Base-by-base conservation (phyloP, 768 basidiomycete genomes). In the Boletus pseudo-olivaceus region DNA sequence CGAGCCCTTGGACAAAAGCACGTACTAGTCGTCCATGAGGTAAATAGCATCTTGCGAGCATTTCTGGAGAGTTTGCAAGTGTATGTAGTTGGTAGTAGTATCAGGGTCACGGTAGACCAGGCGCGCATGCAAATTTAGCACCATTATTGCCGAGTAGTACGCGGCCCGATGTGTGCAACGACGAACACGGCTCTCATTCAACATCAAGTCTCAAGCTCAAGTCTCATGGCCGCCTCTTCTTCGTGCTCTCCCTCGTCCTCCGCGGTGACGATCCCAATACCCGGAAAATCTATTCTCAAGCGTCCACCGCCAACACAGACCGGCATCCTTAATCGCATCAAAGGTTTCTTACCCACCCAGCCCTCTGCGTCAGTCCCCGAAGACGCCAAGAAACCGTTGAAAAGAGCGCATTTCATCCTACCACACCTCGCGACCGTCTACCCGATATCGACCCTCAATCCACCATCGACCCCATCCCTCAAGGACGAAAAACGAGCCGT, bases 321-420 rank as follows among this genome's bases (percentile, higher is more conserved):
- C 11, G 82, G 85, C 10, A 79, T 92, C 51, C 82, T 92, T 68
- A 84, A 83, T 20, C 83, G 88, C 51, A 78, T 91, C 65, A 85
- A 84, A 41, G 82, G 84, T 54, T 85, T 91, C 67, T 73, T 92
- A 23, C 89, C 88, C 14, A 80, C 80, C 0, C 83, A 81, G 57
- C 73, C 72, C 29, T 51, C 72, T 4, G 19, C 59, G 11, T 51
- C 58, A 3, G 15, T 38, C 37, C 27, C 64, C n/a, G 71, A 70
- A 47, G 82, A 82, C 63, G 75, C 82, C 43, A 69, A 72, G 34
- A 82, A 78, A 62, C 82, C 90, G 11, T 78, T 96, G 58, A 93
- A 90, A 65, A 75, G 90, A 47, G 97, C 95, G 0, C 90, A 96
- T 62, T 98, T 98, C 67, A 90, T 96, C 59, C 75, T 97, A 12